These are phyloP conservation scores for Camelina laxa DNA, from an alignment of 345 rosid species.

Conservation along the genomic window DNA sequence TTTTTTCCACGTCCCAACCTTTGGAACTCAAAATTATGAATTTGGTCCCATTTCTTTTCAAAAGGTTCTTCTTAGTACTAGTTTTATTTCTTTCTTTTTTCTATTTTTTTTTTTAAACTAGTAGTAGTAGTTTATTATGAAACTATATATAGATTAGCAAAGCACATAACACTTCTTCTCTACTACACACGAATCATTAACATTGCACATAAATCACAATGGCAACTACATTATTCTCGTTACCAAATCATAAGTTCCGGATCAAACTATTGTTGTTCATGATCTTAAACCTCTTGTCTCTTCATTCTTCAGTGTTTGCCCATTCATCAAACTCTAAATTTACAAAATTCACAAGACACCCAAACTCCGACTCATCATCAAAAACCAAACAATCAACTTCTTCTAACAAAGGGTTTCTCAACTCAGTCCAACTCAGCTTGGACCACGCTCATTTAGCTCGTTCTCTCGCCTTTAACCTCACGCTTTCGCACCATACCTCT, in stretches of 20 bases:
- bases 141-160: slow-evolving; percentile 23
- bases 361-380: slow-evolving; percentile 28
- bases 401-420: slow-evolving; percentile 37
- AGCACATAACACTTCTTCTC: slow-evolving; percentile 34
- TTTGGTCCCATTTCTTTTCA: slow-evolving; percentile 21
- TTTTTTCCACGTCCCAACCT: not conserved
- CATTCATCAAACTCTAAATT: slow-evolving; percentile 41
- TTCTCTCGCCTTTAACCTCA: slow-evolving; percentile 40
- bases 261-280: slow-evolving; percentile 22
- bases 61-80: slow-evolving; percentile 21
- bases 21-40: slow-evolving; percentile 9
- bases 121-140: not conserved
- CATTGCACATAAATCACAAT: slow-evolving; percentile 29
- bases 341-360: slow-evolving; percentile 33
- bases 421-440: slow-evolving; percentile 44
- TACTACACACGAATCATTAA: slow-evolving; percentile 23
- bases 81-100: not conserved
- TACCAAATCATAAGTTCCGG: slow-evolving; percentile 7
- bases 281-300: slow-evolving; percentile 9
- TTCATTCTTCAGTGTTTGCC: slow-evolving; percentile 25
- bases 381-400: slow-evolving; percentile 28
- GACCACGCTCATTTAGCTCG: slow-evolving; percentile 44
- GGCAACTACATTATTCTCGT: slow-evolving; percentile 23
- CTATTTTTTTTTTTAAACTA: not conserved
- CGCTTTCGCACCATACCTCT: slow-evolving; percentile 12